Evolutionary conservation across 345 rosid genomes (phyloP), one percentile per base, ranked within the genome.

Genomic region (Jatropha curcas): DNA sequence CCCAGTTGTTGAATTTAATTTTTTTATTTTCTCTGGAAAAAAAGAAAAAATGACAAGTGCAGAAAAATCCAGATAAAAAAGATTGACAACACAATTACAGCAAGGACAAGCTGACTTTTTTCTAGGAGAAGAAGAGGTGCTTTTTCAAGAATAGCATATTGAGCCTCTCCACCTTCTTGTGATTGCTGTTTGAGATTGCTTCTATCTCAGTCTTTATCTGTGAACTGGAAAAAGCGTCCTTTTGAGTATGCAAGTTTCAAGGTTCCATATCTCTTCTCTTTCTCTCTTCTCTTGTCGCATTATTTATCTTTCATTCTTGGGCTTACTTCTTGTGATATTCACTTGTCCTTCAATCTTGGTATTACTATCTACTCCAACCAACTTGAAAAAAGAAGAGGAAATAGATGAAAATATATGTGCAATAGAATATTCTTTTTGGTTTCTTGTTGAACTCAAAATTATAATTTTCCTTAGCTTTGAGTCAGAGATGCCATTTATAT

Each of bases 21-120:
- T 34, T 20, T 22, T 65, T 39, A 3, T 27, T 1, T 1, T 31
- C 1, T 6, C n/a, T n/a, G n/a, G n/a, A n/a, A n/a, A n/a, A n/a
- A n/a, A n/a, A 13, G 37, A 53, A 33, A 67, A 68, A 76, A 85
- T 85, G 88, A 69, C 84, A 41, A 79, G 88, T n/a, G 59, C 61
- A 78, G 79, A n/a, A 82, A 82, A 66, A 85, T 85, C 60, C 71
- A 80, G 84, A 85, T 85, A 57, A 82, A 78, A 79, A n/a, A n/a
- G 67, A 82, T 85, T 22, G 84, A 71, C 48, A 85, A 82, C 73
- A 60, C 16, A 1, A 66, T 84, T 25, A 84, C 82, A 2, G 80
- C 86, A 68, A 86, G n/a, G n/a, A n/a, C n/a, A n/a, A 85, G 48
- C 84, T 85, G 4, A 84, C 86, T n/a, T 4, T 84, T 82, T 68